Evolutionary conservation across 805 yeast genomes (phyloP).

Genomic region (Hemisphaericaspora nanyangensis): DNA sequence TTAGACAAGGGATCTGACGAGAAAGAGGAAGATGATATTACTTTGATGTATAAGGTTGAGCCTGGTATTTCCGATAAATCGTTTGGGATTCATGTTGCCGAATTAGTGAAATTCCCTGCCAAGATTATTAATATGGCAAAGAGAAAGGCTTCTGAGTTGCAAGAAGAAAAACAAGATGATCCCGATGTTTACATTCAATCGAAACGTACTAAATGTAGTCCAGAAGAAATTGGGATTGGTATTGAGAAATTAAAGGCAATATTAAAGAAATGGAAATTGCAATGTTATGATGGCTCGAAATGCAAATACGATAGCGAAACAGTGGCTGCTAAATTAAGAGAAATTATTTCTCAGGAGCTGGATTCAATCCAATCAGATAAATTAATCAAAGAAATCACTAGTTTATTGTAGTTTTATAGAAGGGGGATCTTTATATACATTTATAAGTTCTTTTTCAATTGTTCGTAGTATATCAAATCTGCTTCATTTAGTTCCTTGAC

Average conservation of each 20-base stretch:
- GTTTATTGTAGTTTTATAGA: constrained; percentile 21
- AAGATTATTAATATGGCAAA: constrained; percentile 95
- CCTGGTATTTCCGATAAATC: constrained; percentile 95
- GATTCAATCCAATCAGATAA: constrained; percentile 23
- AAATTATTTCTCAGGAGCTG: constrained; percentile 9
- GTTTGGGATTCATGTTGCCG: constrained; percentile 97
- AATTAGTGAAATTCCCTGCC: constrained; percentile 85
- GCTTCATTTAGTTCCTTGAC: constrained; percentile 15
- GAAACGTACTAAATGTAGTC: constrained; percentile 49
- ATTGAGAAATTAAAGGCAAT: constrained; percentile 45
- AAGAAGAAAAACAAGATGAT: constrained; percentile 42
- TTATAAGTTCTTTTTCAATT: constrained; percentile 1
- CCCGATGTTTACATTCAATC: constrained; percentile 39
- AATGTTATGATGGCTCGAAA: constrained; percentile 42
- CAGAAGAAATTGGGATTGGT: constrained; percentile 53
- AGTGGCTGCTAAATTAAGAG: constrained; percentile 16
- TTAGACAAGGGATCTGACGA: constrained; percentile 49
- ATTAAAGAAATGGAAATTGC: constrained; percentile 51
- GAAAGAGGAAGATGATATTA: constrained; percentile 55
- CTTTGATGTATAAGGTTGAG: constrained; percentile 89
- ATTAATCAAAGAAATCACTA: constrained; percentile 44
- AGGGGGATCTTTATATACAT: neutral
- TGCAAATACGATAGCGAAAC: constrained; percentile 32
- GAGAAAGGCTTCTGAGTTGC: constrained; percentile 85
- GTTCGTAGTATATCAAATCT: constrained; percentile 7